phyloP scores from a whole-genome alignment of 257 asterid species.

The Solanum pennellii region DNA sequence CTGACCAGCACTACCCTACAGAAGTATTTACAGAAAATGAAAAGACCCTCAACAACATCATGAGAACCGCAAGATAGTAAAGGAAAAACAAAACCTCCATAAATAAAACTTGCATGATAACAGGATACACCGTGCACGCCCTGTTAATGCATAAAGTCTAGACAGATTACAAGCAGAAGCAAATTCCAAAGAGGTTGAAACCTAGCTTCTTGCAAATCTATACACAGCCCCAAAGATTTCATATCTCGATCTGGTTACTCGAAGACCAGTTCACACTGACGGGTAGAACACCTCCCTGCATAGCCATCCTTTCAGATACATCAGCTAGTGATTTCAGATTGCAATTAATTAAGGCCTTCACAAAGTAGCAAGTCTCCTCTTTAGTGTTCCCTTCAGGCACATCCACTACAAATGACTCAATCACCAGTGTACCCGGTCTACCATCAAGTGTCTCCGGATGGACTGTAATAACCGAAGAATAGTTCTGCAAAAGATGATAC shows the following conservation, averaged over 20 bases:
- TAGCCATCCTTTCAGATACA: conserved; percentile 69
- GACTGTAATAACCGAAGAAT: conserved; percentile 61
- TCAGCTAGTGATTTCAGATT: conserved; percentile 78
- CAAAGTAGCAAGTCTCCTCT: conserved; percentile 83
- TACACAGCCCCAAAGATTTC: neutral
- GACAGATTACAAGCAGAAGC: neutral
- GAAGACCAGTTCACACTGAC: neutral
- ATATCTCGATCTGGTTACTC: neutral
- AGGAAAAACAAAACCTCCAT: neutral
- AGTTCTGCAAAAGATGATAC: conserved; percentile 44
- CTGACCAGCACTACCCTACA: neutral
- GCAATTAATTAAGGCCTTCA: conserved; percentile 65
- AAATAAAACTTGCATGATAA: neutral
- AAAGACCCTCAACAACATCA: neutral
- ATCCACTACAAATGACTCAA: conserved; percentile 73
- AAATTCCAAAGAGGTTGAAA: neutral
- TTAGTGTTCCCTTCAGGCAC: conserved; percentile 75
- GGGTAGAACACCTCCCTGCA: conserved; percentile 16
- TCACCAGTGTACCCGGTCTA: conserved; percentile 48
- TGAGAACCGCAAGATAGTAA: neutral
- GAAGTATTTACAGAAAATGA: neutral
- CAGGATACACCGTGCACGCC: neutral
- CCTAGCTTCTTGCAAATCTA: neutral
- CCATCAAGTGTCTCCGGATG: conserved; percentile 57
- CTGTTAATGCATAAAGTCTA: neutral